Base-by-base conservation (phyloP, 805 yeast species). In the Kuraishia piskuri region DNA sequence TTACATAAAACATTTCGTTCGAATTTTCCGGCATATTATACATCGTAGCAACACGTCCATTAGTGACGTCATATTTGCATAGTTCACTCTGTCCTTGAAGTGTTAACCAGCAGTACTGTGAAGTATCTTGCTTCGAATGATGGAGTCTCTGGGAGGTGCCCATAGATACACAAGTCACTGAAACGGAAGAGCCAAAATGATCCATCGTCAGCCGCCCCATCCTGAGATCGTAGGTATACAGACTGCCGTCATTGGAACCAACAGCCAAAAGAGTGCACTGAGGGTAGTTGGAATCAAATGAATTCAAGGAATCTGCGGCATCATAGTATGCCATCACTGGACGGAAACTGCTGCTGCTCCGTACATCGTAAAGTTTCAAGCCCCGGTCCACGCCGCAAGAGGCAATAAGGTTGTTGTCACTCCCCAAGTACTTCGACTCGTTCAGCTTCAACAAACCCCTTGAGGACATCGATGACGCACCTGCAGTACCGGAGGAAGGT, bases 161-260 rank as follows among this genome's bases (percentile, higher is more conserved):
- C 48, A 45, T 22, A 3, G 48, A 45, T 22, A 45, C 48, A 22
- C 48, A 21, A 6, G 48, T 45, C 21, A 47, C 31, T 3, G 49
- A 44, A 22, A 20, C 23, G 19, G 23, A 3, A 6, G 31, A 6
- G 6, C 44, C 50, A 12, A 50, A n/a, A 10, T 10, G 9, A 25
- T 50, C 52, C 24, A 17, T 10, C 5, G 19, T 14, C 36, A 40
- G 47, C 40, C 21, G 21, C 22, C 24, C 52, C 23, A 19, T 21
- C 40, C 52, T 23, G 12, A 50, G 31, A 22, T 50, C 52, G 36
- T 40, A 50, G 5, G 37, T 40, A 22, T 50, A 50, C 31, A 50
- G 8, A n/a, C n/a, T 14, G 17, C 52, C 52, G n/a, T 50, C 52
- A 47, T 44, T 50, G 14, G 37, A 47, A 6, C 49, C 49, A 9